Conservation (phyloP, 306 rosid genomes). For the Cicer cuneatum region DNA sequence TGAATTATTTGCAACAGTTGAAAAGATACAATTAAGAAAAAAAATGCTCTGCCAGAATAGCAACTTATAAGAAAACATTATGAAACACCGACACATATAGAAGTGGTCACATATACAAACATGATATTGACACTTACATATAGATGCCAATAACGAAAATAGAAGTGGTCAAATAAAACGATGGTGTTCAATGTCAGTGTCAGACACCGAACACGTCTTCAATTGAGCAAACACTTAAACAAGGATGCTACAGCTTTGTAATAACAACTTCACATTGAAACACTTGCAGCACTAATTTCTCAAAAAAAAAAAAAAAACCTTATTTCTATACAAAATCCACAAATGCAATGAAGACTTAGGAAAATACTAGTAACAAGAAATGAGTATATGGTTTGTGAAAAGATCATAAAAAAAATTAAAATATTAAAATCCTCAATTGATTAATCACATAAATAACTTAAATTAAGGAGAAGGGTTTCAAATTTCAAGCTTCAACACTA, state of each 20-base stretch:
- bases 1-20: constrained; percentile 34
- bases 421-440: neutral
- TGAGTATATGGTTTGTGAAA: neutral
- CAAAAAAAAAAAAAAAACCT: neutral
- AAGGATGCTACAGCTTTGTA: constrained; percentile 6
- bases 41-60: neutral
- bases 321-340: neutral
- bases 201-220: neutral
- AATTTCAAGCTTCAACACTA: constrained; percentile 32
- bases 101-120: too few relatives aligned
- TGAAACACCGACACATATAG: neutral
- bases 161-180: too few relatives aligned
- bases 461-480: constrained; percentile 28
- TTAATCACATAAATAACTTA: neutral
- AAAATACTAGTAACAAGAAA: neutral
- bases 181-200: too few relatives aligned
- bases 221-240: neutral
- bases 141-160: too few relatives aligned
- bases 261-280: constrained; percentile 1
- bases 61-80: neutral
- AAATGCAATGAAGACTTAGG: constrained; percentile 8
- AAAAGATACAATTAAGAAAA: constrained; percentile 22
- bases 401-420: neutral
- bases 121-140: neutral
- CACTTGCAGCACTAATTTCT: constrained; percentile 12